Conservation (phyloP, 495 filamentous ascomycete species). For the Penicillium canescens region DNA sequence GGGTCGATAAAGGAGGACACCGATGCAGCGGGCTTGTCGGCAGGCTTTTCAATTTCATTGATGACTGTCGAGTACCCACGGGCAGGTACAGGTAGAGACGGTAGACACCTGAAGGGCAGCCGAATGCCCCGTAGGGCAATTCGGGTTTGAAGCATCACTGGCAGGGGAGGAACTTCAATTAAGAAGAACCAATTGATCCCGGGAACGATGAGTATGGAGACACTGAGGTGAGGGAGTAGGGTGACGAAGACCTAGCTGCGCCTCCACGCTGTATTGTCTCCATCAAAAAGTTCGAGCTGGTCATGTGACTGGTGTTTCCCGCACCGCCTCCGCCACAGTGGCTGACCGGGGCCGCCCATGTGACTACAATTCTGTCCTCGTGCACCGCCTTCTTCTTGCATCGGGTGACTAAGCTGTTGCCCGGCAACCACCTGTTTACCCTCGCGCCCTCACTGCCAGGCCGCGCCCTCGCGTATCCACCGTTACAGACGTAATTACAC, state of each 20-base stretch:
- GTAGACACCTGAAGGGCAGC: conserved; percentile 48
- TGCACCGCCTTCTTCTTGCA: background rate
- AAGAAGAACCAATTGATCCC: conserved; percentile 1
- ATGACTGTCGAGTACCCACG: conserved; percentile 58
- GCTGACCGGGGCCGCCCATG: background rate
- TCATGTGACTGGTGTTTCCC: conserved; percentile 9
- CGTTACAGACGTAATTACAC: conserved; percentile 19
- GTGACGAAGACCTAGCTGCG: conserved; percentile 6
- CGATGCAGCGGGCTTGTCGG: conserved; percentile 28
- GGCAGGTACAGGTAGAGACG: conserved; percentile 28
- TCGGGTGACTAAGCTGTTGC: conserved; percentile 5
- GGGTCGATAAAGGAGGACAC: conserved; percentile 31
- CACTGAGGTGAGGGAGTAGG: background rate
- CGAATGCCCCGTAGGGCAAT: conserved; percentile 52
- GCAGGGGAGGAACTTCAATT: conserved; percentile 2
- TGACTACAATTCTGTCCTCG: background rate
- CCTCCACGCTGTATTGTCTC: conserved; percentile 10
- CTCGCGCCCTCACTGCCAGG: conserved; percentile 20
- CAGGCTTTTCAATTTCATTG: conserved; percentile 37
- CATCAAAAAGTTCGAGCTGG: conserved; percentile 24
- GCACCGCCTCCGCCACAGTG: conserved; percentile 7
- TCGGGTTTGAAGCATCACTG: conserved; percentile 66
- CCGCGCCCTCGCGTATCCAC: conserved; percentile 26
- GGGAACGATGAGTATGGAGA: background rate
- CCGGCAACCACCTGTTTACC: conserved; percentile 22